Conservation (phyloP, 306 rosid genomes). For the Aeschynomene evenia region DNA sequence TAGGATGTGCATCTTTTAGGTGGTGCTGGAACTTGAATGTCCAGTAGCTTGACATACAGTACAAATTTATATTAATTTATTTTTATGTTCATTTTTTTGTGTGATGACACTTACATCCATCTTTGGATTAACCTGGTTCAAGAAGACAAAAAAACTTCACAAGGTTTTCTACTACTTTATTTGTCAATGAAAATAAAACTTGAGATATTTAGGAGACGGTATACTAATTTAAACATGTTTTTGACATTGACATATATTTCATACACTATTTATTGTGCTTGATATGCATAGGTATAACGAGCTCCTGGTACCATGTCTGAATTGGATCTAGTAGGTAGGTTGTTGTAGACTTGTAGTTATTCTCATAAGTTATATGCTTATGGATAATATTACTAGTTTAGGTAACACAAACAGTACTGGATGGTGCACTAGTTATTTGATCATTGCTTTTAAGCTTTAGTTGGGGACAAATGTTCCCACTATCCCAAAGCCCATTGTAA, state of each 20-base stretch:
- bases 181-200: background rate
- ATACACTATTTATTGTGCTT: constrained; percentile 21
- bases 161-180: background rate
- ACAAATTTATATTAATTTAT: background rate
- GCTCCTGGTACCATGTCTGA: constrained; percentile 17
- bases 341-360: constrained; percentile 4
- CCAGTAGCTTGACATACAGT: background rate
- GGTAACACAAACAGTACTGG: constrained; percentile 27
- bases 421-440: background rate
- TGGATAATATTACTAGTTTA: constrained; percentile 15
- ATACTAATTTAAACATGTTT: constrained; percentile 22
- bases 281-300: constrained; percentile 14
- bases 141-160: constrained; percentile 1
- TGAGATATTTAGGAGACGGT: constrained; percentile 4
- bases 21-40: constrained; percentile 8
- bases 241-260: background rate
- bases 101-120: background rate
- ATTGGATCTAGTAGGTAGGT: constrained; percentile 23
- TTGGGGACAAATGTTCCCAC: constrained; percentile 52
- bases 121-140: constrained; percentile 3
- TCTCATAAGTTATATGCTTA: constrained; percentile 2
- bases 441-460: constrained; percentile 27
- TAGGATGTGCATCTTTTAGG: constrained; percentile 11
- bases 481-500: constrained; percentile 53
- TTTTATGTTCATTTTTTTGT: constrained; percentile 3